Conservation (phyloP, 352 stramenopile species). For the Pythium aristosporum region DNA sequence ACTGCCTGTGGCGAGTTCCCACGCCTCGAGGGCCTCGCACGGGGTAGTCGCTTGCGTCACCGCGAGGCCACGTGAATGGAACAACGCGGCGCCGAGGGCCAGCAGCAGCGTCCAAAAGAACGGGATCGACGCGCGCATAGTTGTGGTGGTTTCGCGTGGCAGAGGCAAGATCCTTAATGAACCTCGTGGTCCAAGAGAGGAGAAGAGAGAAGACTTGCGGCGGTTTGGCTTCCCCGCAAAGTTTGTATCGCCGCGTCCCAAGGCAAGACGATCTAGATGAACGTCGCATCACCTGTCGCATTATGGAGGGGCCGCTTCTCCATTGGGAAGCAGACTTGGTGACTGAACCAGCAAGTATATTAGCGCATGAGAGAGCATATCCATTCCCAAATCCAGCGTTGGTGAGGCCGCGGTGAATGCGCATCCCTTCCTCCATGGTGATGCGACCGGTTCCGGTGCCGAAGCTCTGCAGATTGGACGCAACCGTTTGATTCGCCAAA, state of each 20-base stretch:
- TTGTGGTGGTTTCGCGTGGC: background rate
- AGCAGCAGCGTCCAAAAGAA: constrained; percentile 9
- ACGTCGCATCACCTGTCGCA: constrained; percentile 9
- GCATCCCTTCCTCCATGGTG: background rate
- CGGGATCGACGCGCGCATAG: constrained; percentile 5
- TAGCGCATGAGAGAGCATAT: no score
- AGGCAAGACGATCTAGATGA: background rate
- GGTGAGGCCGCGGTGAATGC: no score
- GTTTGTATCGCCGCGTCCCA: constrained; percentile 2
- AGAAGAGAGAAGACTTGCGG: background rate
- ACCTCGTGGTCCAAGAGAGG: background rate
- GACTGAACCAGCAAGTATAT: no score
- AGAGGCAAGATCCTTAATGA: constrained; percentile 1
- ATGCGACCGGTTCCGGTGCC: background rate
- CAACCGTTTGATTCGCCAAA: background rate
- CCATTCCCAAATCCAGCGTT: no score
- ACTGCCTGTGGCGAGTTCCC: constrained; percentile 7
- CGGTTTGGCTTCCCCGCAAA: background rate
- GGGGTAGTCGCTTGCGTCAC: constrained; percentile 4
- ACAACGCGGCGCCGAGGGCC: background rate
- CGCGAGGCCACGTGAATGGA: background rate
- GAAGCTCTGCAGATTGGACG: background rate
- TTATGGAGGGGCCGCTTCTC: background rate
- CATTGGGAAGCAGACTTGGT: no score
- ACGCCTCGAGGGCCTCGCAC: constrained; percentile 12